Percentiles rank a stretch among this genome's conserved stretches.
These are phyloP conservation scores for Trifolium repens DNA, from an alignment of 306 rosid genomes.

Conservation along the genomic window DNA sequence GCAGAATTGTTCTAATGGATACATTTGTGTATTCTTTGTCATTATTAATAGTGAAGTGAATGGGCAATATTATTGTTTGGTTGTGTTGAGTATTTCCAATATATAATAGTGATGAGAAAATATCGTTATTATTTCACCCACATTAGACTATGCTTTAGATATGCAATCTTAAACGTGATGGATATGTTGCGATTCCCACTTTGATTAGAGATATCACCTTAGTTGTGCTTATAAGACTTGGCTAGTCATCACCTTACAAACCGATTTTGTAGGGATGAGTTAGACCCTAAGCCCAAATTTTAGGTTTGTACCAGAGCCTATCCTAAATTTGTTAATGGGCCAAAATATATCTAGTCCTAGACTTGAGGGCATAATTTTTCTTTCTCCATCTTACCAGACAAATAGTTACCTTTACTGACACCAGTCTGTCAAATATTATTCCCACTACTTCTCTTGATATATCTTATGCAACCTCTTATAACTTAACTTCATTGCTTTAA, in stretches of 20 bases:
- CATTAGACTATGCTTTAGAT: not conserved
- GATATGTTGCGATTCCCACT: not conserved
- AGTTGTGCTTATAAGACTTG: not conserved
- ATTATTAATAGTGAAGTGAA: conserved; percentile 4
- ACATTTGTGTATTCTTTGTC: conserved; percentile 25
- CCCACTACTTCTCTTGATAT: conserved; percentile 14
- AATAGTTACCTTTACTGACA: not conserved
- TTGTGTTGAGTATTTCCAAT: conserved; percentile 35
- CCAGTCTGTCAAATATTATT: conserved; percentile 18
- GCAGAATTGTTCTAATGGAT: conserved; percentile 4
- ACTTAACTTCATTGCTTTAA: not conserved
- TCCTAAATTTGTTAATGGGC: not conserved
- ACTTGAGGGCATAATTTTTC: not conserved
- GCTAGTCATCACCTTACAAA: not conserved
- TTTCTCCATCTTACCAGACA: conserved; percentile 29
- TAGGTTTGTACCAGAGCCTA: not conserved
- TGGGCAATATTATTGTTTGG: conserved; percentile 21
- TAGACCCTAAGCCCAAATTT: conserved; percentile 1
- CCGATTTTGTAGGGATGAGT: not conserved
- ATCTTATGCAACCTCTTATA: conserved; percentile 13
- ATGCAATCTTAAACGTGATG: not conserved
- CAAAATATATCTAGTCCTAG: not conserved
- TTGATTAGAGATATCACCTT: not conserved
- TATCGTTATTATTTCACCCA: not conserved
- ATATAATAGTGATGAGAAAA: conserved; percentile 6